A percentile compares a stretch with the other conserved stretches of the same genome.
These are phyloP conservation scores for Stentor coeruleus DNA, from an alignment of 73 alveolate species.

Conservation along the genomic window DNA sequence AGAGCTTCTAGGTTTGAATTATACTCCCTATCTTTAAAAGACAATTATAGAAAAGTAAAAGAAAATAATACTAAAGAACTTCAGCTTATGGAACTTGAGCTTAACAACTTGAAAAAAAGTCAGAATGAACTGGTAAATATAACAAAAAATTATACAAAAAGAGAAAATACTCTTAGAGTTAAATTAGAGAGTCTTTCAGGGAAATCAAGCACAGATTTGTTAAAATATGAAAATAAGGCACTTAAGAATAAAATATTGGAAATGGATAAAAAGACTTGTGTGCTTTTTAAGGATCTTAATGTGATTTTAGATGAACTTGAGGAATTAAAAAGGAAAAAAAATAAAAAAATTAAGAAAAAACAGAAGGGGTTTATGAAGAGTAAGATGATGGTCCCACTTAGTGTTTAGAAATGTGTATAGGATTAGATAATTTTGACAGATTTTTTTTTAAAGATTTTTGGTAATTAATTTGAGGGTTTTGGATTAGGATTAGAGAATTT, in stretches of 20 bases:
- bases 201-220: neutral
- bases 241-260: neutral
- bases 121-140: neutral
- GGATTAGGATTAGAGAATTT: too few relatives aligned
- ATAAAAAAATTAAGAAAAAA: neutral
- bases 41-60: neutral
- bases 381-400: too few relatives aligned
- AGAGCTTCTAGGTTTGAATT: neutral
- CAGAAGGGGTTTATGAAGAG: neutral
- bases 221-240: neutral
- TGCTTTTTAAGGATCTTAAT: neutral
- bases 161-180: neutral
- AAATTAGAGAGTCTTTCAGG: neutral
- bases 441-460: too few relatives aligned
- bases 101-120: neutral
- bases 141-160: neutral
- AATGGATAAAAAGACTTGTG: neutral
- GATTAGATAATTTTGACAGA: too few relatives aligned
- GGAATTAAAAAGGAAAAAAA: neutral
- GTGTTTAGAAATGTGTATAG: too few relatives aligned
- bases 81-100: neutral
- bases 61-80: neutral
- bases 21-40: neutral
- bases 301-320: neutral
- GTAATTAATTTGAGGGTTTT: too few relatives aligned